Percentiles rank a stretch among this genome's conserved stretches.
Conservation (phyloP, 139 green algal species). For the Zygnema cylindricum region DNA sequence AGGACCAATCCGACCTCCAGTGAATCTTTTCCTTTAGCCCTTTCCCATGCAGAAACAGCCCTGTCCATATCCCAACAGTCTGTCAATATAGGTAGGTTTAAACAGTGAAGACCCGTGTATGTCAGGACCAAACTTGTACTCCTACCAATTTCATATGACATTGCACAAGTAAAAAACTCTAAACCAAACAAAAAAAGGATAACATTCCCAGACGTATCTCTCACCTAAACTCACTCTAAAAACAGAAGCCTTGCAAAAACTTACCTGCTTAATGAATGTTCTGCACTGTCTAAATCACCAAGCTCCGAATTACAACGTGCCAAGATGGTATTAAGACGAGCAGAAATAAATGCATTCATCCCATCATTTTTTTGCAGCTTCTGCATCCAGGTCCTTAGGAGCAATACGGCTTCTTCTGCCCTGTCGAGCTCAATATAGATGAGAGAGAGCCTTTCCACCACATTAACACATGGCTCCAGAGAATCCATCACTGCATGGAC, state of each 20-base stretch:
- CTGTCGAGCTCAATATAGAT: neutral
- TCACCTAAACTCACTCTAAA: too few species aligned
- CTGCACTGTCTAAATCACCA: neutral
- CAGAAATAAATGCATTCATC: neutral
- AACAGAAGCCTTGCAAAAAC: neutral
- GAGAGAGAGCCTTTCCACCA: neutral
- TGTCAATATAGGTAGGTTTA: too few species aligned
- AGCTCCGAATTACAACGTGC: neutral
- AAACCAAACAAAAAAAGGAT: too few species aligned
- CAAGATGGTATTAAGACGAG: neutral
- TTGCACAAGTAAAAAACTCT: too few species aligned
- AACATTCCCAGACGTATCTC: too few species aligned
- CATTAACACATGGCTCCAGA: neutral
- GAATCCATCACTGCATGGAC: neutral
- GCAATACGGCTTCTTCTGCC: neutral
- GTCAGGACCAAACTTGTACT: too few species aligned
- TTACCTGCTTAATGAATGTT: neutral
- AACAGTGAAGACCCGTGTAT: too few species aligned
- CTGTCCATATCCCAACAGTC: neutral
- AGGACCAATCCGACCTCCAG: neutral
- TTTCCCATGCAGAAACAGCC: neutral
- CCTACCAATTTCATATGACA: too few species aligned
- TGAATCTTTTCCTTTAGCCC: neutral
- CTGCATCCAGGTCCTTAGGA: neutral
- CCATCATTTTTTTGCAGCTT: neutral